Evolutionary conservation across 176 grass and related monocot genomes (phyloP), one percentile per base, ranked within the genome.

Genomic region (Aegilops speltoides): DNA sequence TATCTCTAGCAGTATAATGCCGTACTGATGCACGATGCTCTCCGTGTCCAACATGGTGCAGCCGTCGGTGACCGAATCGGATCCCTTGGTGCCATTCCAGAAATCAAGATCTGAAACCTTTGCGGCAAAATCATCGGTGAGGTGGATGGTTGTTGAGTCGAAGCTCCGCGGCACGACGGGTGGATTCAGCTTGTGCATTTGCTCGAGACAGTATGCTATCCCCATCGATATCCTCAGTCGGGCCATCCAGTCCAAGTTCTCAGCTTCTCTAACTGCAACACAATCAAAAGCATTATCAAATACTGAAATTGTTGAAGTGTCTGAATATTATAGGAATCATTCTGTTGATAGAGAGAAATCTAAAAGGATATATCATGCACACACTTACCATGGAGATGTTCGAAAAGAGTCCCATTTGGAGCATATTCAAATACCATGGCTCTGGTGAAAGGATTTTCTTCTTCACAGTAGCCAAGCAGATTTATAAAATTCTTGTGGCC

Each of bases 391-490:
- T 94, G 92, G n/a, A 94, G 90, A 86, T 94, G 92, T 82, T 94
- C 95, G 36, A 94, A 97, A 80, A 94, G 90, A 12, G 90, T 83
- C 26, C 95, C 95, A 56, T 94, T 94, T 29, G 92, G 90, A 83
- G 95, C 92, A 68, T 97, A 97, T 68, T 97, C 95, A 70, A 97
- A 94, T 33, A 97, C 92, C 95, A 97, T 94, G 16, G 86, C 86
- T 80, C 92, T 91, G 25, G 84, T 91, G 83, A 97, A 97, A 89
- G 90, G 90, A 14, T 64, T 31, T 24, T 87, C 89, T 87, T 94
- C 92, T 86, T 89, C 92, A 8, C 92, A 93, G 64, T 91, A 97
- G 22, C 95, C 92, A 64, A 97, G 91, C 33, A 97, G 82, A 76
- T 94, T 94, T 37, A 97, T 88, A 60, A 94, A 93, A 68, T 97